A percentile compares a stretch with the other conserved stretches of the same genome.
These are phyloP conservation scores for Nothophaeocryptopus gaeumannii DNA, from an alignment of 2,329 filamentous ascomycete genomes.

Conservation along the genomic window DNA sequence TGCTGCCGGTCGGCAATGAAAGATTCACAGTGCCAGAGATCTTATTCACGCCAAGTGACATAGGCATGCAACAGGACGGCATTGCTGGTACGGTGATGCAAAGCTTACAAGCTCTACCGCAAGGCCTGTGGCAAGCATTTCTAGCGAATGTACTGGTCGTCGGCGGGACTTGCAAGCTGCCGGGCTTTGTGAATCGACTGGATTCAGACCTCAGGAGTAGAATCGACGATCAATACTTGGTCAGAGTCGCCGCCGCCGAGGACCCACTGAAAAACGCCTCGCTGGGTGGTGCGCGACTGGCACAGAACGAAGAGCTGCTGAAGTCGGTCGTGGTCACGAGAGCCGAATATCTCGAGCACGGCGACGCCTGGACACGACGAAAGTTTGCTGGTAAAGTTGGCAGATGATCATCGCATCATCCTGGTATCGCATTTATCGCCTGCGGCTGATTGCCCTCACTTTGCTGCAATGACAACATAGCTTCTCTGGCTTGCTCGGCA, in stretches of 20 bases:
- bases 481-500: conserved; percentile 20
- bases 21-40: conserved; percentile 87
- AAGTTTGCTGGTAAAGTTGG: conserved; percentile 34
- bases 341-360: conserved; percentile 86
- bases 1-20: conserved; percentile 85
- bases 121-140: conserved; percentile 79
- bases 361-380: conserved; percentile 43
- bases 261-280: conserved; percentile 80
- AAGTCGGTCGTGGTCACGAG: conserved; percentile 73
- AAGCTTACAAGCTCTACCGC: conserved; percentile 69
- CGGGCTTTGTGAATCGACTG: conserved; percentile 77
- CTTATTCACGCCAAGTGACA: conserved; percentile 80
- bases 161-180: conserved; percentile 76
- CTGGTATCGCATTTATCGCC: no score
- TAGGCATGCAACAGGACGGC: conserved; percentile 79
- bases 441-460: background rate
- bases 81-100: conserved; percentile 80
- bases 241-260: conserved; percentile 66
- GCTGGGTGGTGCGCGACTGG: conserved; percentile 78
- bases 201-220: conserved; percentile 32
- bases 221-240: conserved; percentile 66
- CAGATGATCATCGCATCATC: conserved; percentile 15
- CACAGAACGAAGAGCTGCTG: conserved; percentile 63
- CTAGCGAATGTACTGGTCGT: conserved; percentile 86
- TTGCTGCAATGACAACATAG: conserved; percentile 13